A percentile compares a stretch with the other conserved stretches of the same genome.
These are phyloP conservation scores for Rosa chinensis DNA, from an alignment of 306 rosid genomes.

Conservation along the genomic window DNA sequence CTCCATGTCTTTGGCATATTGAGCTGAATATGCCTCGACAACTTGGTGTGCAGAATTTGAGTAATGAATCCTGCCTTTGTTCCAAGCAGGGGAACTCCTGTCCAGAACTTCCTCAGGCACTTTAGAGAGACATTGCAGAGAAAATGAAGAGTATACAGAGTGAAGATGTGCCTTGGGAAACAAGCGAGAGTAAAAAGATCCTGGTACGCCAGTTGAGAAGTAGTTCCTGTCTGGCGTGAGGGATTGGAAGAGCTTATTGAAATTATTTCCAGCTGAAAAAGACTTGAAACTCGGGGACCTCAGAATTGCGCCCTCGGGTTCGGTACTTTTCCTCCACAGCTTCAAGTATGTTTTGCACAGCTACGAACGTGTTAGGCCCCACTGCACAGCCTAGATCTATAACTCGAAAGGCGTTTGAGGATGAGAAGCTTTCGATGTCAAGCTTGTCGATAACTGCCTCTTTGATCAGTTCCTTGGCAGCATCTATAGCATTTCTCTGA, in stretches of 20 bases:
- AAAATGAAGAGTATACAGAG: slow-evolving; percentile 24
- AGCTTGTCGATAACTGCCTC: slow-evolving; percentile 28
- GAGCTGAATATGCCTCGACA: slow-evolving; percentile 21
- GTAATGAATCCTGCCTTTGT: slow-evolving; percentile 24
- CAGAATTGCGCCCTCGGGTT: background rate
- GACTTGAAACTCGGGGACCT: slow-evolving; percentile 27
- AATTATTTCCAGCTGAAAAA: slow-evolving; percentile 26
- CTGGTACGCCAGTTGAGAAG: slow-evolving; percentile 21
- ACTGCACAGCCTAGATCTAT: slow-evolving; percentile 45
- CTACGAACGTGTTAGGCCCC: slow-evolving; percentile 44
- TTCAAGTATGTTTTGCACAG: slow-evolving; percentile 34
- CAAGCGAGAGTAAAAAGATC: slow-evolving; percentile 19
- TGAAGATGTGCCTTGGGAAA: slow-evolving; percentile 29
- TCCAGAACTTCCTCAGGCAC: slow-evolving; percentile 20
- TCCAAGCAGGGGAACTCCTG: slow-evolving; percentile 21
- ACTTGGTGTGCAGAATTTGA: slow-evolving; percentile 18
- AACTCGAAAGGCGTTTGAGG: slow-evolving; percentile 13
- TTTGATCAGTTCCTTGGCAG: slow-evolving; percentile 18
- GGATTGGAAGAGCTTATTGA: slow-evolving; percentile 28
- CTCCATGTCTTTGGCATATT: slow-evolving; percentile 24
- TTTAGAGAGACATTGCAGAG: slow-evolving; percentile 24
- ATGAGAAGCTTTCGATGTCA: slow-evolving; percentile 1
- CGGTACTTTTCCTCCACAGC: slow-evolving; percentile 23
- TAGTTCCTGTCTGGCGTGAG: slow-evolving; percentile 23
- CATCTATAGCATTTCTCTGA: slow-evolving; percentile 15